Base-by-base conservation (phyloP, 2,329 filamentous ascomycete species). In the Cladophialophora carrionii region DNA sequence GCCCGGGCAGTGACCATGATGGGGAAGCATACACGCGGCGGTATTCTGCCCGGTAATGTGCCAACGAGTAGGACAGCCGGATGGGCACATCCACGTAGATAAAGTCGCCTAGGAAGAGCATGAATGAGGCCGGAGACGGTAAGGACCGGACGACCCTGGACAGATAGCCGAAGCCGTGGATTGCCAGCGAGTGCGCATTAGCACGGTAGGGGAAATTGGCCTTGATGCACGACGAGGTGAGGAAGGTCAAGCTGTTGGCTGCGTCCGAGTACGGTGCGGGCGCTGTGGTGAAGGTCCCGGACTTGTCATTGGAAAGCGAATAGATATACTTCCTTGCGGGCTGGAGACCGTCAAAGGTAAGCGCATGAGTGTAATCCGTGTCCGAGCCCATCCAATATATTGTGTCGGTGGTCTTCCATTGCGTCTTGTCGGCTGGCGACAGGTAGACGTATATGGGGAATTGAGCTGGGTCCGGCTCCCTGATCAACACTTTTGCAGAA, bases 1-100 rank as follows among this genome's bases (percentile, higher is more conserved):
- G 87, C 10, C 90, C 87, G 0, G 87, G 80, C 22, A 70, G 63
- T 14, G 68, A 82, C 95, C 95, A 99, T 70, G 96, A 94, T 0
- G 94, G 94, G 2, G 93, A 96, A 0, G 91, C 90, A 74, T 99
- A 99, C n/a, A 97, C 88, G 72, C 96, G 92, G 22, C 94, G 88
- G 74, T 99, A 99, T 74, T 97, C 92, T 74, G 91, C 87, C 57
- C 93, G 87, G 76, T 97, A 99, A 72, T 92, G 87, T 61, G 91
- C 87, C 1, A 83, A 80, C 0, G 86, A 84, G 48, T 84, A 87
- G 10, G 92, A 92, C 74, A 93, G 90, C 9, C 90, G 87, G 55
- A 87, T 84, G 0, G 94, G 94, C 0, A 98, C 94, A 73, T 99
- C 95, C 52, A 81, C 77, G 66, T 81, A 81, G 62, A 81, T 80